Evolutionary conservation across 345 rosid genomes (phyloP), one percentile per base, ranked within the genome.

Genomic region (Isatis tinctoria): DNA sequence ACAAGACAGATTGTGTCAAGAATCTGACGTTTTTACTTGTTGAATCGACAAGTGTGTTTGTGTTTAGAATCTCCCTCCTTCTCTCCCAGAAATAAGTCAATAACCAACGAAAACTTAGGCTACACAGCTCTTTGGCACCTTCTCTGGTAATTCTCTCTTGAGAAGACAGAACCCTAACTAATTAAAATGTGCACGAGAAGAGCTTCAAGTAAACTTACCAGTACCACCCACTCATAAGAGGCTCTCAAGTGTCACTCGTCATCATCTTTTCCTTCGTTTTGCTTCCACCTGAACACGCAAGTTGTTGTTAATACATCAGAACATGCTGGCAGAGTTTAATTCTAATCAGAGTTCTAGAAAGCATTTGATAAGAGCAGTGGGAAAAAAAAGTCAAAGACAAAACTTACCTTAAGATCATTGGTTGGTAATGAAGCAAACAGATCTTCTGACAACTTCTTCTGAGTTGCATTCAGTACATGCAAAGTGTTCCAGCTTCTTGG

Each of bases 401-500:
- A 35, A 57, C 74, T 60, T 45, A 86, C 98, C 88, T 86, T 85
- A 43, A 22, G 75, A 60, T 85, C 90, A 74, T 77, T 74, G 33
- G 40, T 60, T 32, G 86, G 83, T 9, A 89, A 82, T 35, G 78
- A 70, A 72, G 88, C 33, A 78, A 86, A 86, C 60, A 36, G 90
- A 40, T 79, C 85, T 87, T 84, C 85, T 87, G 70, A 63, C 57
- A 48, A 79, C 89, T 45, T 85, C 85, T 0, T 83, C 87, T 41
- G 92, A 78, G 32, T 76, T 80, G 79, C 98, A 93, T 65, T 90
- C 97, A 63, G 78, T 72, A 65, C 98, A 93, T 4, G 75, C 82
- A 67, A 87, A 93, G 77, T 87, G 97, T 2, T 90, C 96, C 18
- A 89, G 74, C 83, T 83, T 87, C 79, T 89, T 89, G 8, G 96